Evolutionary conservation across 2,329 filamentous ascomycete genomes (phyloP), one percentile per base, ranked within the genome.

Genomic region (Colletotrichum caudatum): DNA sequence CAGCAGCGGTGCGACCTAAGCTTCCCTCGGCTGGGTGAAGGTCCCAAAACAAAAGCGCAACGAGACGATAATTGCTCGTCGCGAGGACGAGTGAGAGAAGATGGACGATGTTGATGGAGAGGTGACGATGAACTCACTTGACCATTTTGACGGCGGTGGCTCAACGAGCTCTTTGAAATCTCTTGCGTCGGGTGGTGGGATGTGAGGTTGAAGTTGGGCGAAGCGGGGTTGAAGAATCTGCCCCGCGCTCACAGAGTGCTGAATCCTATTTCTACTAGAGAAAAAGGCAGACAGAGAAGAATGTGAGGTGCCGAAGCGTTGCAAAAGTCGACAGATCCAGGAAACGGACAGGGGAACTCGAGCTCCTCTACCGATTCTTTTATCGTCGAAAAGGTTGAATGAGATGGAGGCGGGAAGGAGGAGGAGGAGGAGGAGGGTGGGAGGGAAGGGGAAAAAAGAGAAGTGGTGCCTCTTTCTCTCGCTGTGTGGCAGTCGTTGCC

Each of bases 101-200:
- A 68, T 54, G 60, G 51, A 51, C 73, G 71, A 66, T 29, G 16
- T 35, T 20, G 3, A 3, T 23, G 29, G 7, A 18, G 62, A 44
- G 44, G 39, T 50, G 54, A 56, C 62, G 70, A 67, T 64, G 57
- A 67, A 95, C 95, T 93, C 93, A 98, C 95, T 98, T 98, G 85
- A 99, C 96, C 96, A 99, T 99, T 85, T 94, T 98, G 92, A 88
- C 94, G 93, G 94, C 93, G 84, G 90, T 92, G 84, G 82, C 82
- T 78, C 76, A 79, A 78, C 81, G 79, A 83, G 75, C 81, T 79
- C 82, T 48, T 81, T 80, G 77, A 80, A 80, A 79, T 71, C 71
- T 73, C 61, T 59, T 59, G 64, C 59, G 73, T 76, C 74, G 60
- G 59, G 73, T 78, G 77, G 75, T 78, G 77, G 75, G 79, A 78